Evolutionary conservation across 2,329 filamentous ascomycete species (phyloP), one percentile per base, ranked within the genome.

Genomic region (Curvularia spicifera): DNA sequence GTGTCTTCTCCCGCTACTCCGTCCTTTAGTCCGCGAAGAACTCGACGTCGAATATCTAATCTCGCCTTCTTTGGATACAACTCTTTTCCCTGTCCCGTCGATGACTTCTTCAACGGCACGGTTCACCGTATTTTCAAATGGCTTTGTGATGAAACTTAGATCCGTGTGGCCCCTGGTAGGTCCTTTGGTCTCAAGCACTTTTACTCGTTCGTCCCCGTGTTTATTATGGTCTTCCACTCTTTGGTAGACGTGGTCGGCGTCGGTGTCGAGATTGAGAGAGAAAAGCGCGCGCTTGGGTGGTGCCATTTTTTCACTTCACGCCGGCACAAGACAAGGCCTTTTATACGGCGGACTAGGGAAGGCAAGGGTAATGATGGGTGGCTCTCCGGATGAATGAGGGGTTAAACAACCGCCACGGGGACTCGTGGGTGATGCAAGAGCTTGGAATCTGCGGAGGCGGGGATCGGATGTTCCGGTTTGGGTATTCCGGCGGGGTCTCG

Each of bases 181-280:
- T 33, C 75, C 75, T 51, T 65, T 67, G 33, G 67, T 70, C 46
- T 78, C 73, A 40, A 77, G 48, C 35, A 75, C 66, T 60, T 74
- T 77, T 33, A 73, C 68, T 51, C 71, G 69, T 52, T 75, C 73
- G 20, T 57, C 58, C 50, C 67, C 68, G 42, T 65, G 61, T 44
- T 70, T 75, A 37, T 68, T 75, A 40, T 77, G 72, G 59, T 78
- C 65, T 42, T 72, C 65, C 53, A 78, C 68, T 56, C 74, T 74
- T 43, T 77, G 71, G 64, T 73, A 72, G 18, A 78, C 67, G 61
- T 77, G 72, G 31, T 78, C 72, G 24, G 74, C 68, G 65, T 79
- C 71, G 20, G 76, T 78, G 55, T 77, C 71, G 58, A 80, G 66
- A 51, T 76, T 78, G 12, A 78, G 73, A 0, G 73, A 74, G 61